These are phyloP conservation scores for Ustilago tritici DNA, from an alignment of 1,284 basidiomycete genomes.

Conservation along the genomic window DNA sequence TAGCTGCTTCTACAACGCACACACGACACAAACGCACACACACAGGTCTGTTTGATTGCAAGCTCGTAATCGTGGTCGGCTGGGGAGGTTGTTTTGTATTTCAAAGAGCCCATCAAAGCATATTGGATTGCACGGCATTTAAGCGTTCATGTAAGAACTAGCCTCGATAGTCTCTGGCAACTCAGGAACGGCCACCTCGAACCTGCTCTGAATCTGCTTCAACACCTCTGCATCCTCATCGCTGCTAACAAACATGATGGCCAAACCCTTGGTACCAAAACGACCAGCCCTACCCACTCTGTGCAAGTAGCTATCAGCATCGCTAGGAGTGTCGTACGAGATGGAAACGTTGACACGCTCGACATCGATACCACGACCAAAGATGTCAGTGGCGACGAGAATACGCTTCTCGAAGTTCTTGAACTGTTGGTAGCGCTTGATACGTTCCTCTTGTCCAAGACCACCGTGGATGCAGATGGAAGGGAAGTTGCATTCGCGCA, in stretches of 20 bases:
- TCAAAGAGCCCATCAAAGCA: neutral
- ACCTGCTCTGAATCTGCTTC: slow-evolving; percentile 87
- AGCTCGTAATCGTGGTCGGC: neutral
- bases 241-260: slow-evolving; percentile 95
- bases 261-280: slow-evolving; percentile 98
- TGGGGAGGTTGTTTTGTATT: neutral
- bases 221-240: slow-evolving; percentile 94
- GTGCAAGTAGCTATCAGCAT: slow-evolving; percentile 98
- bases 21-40: neutral
- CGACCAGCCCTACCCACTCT: slow-evolving; percentile 98
- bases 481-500: slow-evolving; percentile 98
- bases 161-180: slow-evolving; percentile 92
- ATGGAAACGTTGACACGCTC: slow-evolving; percentile 69
- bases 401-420: slow-evolving; percentile 99
- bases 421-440: slow-evolving; percentile 97
- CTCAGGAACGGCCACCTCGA: slow-evolving; percentile 92
- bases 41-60: neutral
- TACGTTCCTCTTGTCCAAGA: slow-evolving; percentile 93
- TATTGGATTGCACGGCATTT: neutral
- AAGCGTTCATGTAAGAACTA: slow-evolving; percentile 70
- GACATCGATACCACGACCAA: slow-evolving; percentile 69
- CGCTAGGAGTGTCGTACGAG: slow-evolving; percentile 84
- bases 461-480: slow-evolving; percentile 97
- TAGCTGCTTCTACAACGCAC: neutral
- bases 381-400: slow-evolving; percentile 69